Base-by-base conservation (phyloP, 208 protist species). In the Leishmania guyanensis region DNA sequence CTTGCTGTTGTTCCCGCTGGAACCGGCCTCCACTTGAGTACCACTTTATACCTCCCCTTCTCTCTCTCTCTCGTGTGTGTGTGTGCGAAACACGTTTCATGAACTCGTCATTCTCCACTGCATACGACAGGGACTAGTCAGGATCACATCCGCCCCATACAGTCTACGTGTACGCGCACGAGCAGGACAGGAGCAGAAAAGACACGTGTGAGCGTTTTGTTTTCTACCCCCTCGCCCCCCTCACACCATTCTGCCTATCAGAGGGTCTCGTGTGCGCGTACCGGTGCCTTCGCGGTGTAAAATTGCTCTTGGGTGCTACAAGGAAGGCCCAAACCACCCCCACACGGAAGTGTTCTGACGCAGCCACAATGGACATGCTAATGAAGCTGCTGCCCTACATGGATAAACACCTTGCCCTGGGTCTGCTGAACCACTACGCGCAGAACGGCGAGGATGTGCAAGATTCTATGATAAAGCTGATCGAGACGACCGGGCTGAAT, bases 341-440 rank as follows among this genome's bases (percentile, higher is more conserved):
- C 62, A 16, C 62, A 39, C 62, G 14, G 26, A 68, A 33, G 62
- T 73, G 9, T 20, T 29, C n/a, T 73, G 20, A 36, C 46, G 43
- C 69, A 29, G 46, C 36, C 20, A 90, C 90, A 87, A 88, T 88
- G 78, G 89, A 95, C 14, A 95, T 96, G 84, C 85, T 97, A 73
- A 80, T 68, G 69, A 89, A 88, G 85, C 64, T 96, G 66, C 82
- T 95, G 33, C 93, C 94, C 33, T 90, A 93, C 75, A 90, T 97
- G 79, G 94, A 97, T 84, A 97, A 97, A 82, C 94, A 97, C 86
- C 89, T 96, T 51, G 90, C 89, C 62, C 88, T 97, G 71, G 89
- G 91, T 80, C 80, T 97, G 22, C 83, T 97, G 46, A 87, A 86
- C 78, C 94, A 93, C 81, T 95, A 94, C 85, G 85, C 84, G 51